These are phyloP conservation scores for Coemansia sp. DNA, from an alignment of 192 early-diverging fungal species.

Conservation along the genomic window DNA sequence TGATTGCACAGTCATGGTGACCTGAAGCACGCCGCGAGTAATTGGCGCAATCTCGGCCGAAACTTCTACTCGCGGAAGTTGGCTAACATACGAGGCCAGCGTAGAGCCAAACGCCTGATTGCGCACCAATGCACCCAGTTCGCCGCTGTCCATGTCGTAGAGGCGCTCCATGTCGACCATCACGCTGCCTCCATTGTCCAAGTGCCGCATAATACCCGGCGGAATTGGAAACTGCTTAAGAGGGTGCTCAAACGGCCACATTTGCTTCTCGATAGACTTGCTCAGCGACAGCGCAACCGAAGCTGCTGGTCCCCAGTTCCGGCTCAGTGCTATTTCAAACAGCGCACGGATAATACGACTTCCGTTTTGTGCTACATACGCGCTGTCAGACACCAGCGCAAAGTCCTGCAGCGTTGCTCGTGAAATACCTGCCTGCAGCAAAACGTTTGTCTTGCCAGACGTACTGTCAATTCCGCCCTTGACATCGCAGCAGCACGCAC, in stretches of 20 bases:
- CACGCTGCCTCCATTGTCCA: constrained; percentile 43
- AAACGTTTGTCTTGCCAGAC: constrained; percentile 90
- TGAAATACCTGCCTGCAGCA: constrained; percentile 87
- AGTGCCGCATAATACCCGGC: constrained; percentile 66
- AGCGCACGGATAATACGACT: constrained; percentile 90
- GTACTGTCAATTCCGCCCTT: constrained; percentile 80
- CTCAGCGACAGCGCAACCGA: constrained; percentile 77
- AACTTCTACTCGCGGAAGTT: constrained; percentile 83
- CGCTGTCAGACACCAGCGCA: constrained; percentile 89
- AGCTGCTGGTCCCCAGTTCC: constrained; percentile 86
- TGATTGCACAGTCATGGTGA: constrained; percentile 75
- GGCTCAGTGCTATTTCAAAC: constrained; percentile 90
- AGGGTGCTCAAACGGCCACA: constrained; percentile 93
- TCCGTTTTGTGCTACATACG: constrained; percentile 93
- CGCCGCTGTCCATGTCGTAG: constrained; percentile 79
- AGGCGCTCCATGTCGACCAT: constrained; percentile 62
- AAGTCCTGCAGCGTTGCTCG: constrained; percentile 82
- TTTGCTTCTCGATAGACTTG: constrained; percentile 80
- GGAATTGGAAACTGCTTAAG: constrained; percentile 78
- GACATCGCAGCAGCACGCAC: constrained; percentile 80
- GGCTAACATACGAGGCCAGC: constrained; percentile 70
- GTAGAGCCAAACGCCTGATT: constrained; percentile 76
- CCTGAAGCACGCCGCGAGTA: constrained; percentile 84
- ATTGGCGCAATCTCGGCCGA: constrained; percentile 86
- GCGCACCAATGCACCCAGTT: constrained; percentile 84